Percentiles rank a stretch among this genome's conserved stretches.
Conservation (phyloP, 306 rosid genomes). For the Trichosanthes truncata region DNA sequence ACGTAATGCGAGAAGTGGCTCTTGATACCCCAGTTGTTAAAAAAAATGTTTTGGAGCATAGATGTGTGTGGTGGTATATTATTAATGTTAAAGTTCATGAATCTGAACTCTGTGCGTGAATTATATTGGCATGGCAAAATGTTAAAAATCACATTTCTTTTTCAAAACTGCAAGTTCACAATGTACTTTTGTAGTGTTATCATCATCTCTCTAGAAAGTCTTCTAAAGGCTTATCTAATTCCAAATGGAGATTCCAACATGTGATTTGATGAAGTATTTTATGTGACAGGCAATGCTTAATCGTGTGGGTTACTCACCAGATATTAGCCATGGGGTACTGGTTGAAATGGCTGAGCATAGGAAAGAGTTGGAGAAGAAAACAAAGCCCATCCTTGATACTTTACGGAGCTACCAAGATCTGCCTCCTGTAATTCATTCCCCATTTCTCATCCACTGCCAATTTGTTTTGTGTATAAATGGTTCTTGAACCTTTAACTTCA, state of each 20-base stretch:
- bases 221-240: neutral
- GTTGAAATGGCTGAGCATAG: slow-evolving; percentile 84
- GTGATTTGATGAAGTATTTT: neutral
- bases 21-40: neutral
- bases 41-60: neutral
- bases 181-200: neutral
- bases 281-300: slow-evolving; percentile 60
- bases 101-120: neutral
- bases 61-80: neutral
- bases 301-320: slow-evolving; percentile 77
- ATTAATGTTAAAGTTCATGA: neutral
- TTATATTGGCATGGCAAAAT: neutral
- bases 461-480: neutral
- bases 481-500: neutral
- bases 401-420: slow-evolving; percentile 89
- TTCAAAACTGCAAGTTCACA: neutral
- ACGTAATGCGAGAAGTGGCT: neutral
- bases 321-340: slow-evolving; percentile 72
- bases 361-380: slow-evolving; percentile 87
- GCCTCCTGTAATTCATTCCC: slow-evolving; percentile 57
- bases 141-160: neutral
- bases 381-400: slow-evolving; percentile 85
- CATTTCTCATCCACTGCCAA: neutral
- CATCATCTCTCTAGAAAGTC: neutral
- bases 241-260: neutral